Base-by-base conservation (phyloP, 345 rosid genomes). In the Sisymbrium altissimum region DNA sequence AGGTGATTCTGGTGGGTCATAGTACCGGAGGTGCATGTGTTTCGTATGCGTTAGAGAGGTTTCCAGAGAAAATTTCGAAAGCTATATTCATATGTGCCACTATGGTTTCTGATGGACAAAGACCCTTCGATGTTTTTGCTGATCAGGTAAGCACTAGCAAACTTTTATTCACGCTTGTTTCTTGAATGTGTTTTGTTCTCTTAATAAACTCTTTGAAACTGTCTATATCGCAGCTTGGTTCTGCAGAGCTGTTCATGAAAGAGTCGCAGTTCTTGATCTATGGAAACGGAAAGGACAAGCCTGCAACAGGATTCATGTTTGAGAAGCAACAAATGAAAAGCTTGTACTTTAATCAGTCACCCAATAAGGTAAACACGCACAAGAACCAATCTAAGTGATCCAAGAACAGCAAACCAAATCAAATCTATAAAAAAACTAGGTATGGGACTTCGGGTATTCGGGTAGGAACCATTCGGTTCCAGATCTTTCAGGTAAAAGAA, bases 281-380 rank as follows among this genome's bases (percentile, higher is more conserved):
- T 72, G 96, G 98, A 56, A 86, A 91, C 25, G 98, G 97, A 18
- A 86, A 85, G 77, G 91, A 88, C 69, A 85, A 86, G 65, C 80
- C 95, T 40, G 90, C 98, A 6, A 94, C 98, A 14, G 98, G 95
- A 40, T 91, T 94, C 82, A 89, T 84, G 93, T 88, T 91, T 18
- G 96, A 91, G 83, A 91, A 89, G 70, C 92, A 83, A 76, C 93
- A 80, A 45, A 86, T 87, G 92, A 91, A 88, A 81, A 87, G 91
- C 53, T 78, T 94, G 65, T 91, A 91, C 86, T 94, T 94, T 85
- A 86, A 94, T 71, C 95, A 91, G 74, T 91, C 96, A 18, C 83
- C 93, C 44, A 60, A 88, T 54, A 94, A 94, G 97, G 98, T 89
- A 86, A 29, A 56, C 66, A 35, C 60, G 27, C 29, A 23, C 13